Conservation (phyloP, 768 basidiomycete genomes). For the Leccinum sublutescens region DNA sequence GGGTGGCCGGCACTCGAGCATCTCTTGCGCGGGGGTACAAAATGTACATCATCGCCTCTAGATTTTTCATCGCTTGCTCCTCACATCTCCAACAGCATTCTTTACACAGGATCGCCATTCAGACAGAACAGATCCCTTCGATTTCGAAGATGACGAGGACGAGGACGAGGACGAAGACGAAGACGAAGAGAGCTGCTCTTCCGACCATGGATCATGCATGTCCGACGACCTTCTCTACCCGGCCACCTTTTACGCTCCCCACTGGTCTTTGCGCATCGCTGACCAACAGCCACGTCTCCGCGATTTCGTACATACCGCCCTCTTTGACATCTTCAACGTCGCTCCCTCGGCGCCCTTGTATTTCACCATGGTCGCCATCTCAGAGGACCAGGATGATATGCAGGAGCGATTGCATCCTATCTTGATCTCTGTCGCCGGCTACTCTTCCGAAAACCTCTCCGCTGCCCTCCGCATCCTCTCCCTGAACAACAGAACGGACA, state of each 20-base stretch:
- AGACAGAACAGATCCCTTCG: not conserved
- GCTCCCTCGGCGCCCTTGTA: conserved; percentile 50
- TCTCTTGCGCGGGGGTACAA: conserved; percentile 53
- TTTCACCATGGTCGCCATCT: conserved; percentile 40
- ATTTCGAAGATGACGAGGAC: conserved; percentile 23
- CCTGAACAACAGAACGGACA: conserved; percentile 32
- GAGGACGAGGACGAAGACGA: conserved; percentile 36
- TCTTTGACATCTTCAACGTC: conserved; percentile 49
- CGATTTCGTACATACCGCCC: conserved; percentile 42
- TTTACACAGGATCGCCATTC: conserved; percentile 9
- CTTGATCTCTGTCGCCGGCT: conserved; percentile 42
- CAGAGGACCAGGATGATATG: conserved; percentile 32
- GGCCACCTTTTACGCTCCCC: conserved; percentile 41
- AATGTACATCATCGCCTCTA: conserved; percentile 30
- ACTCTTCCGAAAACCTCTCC: conserved; percentile 50
- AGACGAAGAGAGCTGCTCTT: conserved; percentile 27
- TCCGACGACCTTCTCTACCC: conserved; percentile 26
- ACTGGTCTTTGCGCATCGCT: conserved; percentile 50
- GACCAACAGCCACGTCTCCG: conserved; percentile 42
- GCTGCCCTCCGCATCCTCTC: conserved; percentile 56
- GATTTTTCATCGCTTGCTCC: not conserved
- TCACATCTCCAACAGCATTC: not conserved
- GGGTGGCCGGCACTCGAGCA: conserved; percentile 52
- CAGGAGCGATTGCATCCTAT: conserved; percentile 36
- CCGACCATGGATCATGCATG: conserved; percentile 20